Conservation (phyloP, 1,139 yeast genomes). For the Yarrowia galli region DNA sequence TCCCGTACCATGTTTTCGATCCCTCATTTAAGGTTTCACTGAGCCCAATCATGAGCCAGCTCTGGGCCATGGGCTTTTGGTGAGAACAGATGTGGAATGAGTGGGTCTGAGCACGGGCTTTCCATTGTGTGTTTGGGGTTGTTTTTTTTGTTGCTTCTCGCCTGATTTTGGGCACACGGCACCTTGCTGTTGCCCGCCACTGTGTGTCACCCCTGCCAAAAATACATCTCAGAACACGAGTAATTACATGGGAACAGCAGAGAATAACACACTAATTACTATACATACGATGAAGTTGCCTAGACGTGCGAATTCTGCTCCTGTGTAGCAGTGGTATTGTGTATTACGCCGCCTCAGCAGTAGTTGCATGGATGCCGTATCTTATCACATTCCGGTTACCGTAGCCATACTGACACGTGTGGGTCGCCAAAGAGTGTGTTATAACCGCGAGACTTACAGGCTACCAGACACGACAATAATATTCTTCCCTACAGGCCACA, state of each 20-base stretch:
- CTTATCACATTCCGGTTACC: conserved; percentile 16
- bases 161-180: background rate
- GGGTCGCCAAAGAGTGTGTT: conserved; percentile 15
- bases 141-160: background rate
- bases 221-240: background rate
- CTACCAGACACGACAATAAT: conserved; percentile 1
- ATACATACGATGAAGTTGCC: background rate
- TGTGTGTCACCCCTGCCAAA: background rate
- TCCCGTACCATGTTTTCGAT: conserved; percentile 8
- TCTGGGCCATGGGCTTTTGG: conserved; percentile 18
- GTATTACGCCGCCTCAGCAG: conserved; percentile 10
- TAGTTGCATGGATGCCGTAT: conserved; percentile 19
- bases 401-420: conserved; percentile 8
- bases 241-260: background rate
- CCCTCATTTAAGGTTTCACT: conserved; percentile 4
- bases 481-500: background rate
- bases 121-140: background rate
- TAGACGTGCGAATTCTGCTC: background rate
- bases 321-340: background rate
- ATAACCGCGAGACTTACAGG: background rate
- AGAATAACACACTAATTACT: background rate
- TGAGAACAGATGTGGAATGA: conserved; percentile 11
- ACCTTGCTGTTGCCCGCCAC: background rate
- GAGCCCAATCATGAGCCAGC: conserved; percentile 32
- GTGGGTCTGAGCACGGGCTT: background rate